Evolutionary conservation across 352 stramenopile genomes (phyloP).

Genomic region (Aphanomyces stellatus): DNA sequence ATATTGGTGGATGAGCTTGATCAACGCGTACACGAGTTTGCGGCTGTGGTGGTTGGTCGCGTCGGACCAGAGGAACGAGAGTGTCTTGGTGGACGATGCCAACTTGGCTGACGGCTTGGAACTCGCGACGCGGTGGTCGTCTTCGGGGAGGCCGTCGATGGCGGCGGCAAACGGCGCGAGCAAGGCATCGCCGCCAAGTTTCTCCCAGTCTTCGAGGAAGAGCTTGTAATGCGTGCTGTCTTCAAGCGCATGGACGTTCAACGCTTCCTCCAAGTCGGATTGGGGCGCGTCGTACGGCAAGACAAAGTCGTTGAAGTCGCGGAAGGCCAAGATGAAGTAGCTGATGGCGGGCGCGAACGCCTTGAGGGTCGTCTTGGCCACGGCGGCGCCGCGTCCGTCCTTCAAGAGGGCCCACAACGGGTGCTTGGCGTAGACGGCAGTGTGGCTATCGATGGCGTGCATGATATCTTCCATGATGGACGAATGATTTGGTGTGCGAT

Average conservation of each 20-base stretch:
- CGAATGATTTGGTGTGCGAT: neutral
- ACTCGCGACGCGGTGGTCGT: neutral
- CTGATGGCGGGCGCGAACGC: neutral
- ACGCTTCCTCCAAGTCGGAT: neutral
- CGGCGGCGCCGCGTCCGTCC: neutral
- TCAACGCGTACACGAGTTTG: neutral
- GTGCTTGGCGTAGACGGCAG: neutral
- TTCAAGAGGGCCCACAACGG: neutral
- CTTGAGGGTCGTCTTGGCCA: neutral
- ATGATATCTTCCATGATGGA: constrained; percentile 1
- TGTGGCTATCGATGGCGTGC: neutral
- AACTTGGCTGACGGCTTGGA: neutral
- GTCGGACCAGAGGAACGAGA: neutral
- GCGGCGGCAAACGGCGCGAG: neutral
- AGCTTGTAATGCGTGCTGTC: constrained; percentile 2
- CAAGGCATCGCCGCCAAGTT: neutral
- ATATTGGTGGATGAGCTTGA: neutral
- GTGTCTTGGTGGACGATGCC: neutral
- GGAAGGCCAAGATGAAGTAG: constrained; percentile 1
- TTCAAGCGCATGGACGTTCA: constrained; percentile 1
- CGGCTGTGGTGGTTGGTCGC: neutral
- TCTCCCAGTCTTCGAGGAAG: constrained; percentile 12
- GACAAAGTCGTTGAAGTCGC: constrained; percentile 7
- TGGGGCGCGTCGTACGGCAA: neutral
- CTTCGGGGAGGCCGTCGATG: neutral